phyloP scores from a whole-genome alignment of 1,139 yeast genomes.

The Zygosaccharomyces pseudobailii region DNA sequence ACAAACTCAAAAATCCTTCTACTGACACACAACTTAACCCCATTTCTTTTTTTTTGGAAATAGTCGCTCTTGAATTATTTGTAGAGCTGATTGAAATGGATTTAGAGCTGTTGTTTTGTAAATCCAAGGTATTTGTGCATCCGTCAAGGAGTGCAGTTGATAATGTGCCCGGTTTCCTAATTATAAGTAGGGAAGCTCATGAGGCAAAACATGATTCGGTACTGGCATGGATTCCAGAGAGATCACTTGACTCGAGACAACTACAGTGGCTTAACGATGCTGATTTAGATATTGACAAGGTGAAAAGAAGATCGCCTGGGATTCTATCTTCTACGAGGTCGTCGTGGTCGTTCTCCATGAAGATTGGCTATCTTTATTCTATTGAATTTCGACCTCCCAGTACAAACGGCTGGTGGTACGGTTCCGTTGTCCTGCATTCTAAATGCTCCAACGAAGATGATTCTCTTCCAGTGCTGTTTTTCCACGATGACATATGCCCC shows the following conservation, averaged over 20 bases:
- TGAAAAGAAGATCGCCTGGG: constrained; percentile 12
- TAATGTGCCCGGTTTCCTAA: constrained; percentile 71
- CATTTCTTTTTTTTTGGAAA: no score
- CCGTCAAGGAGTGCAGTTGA: constrained; percentile 70
- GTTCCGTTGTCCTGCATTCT: constrained; percentile 72
- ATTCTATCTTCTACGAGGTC: constrained; percentile 15
- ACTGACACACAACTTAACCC: not conserved
- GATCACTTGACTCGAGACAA: constrained; percentile 36
- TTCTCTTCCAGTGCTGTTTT: constrained; percentile 73
- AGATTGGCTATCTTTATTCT: constrained; percentile 48
- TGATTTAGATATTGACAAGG: constrained; percentile 12
- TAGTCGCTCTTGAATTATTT: not conserved
- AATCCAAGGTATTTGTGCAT: constrained; percentile 75
- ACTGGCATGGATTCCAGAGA: constrained; percentile 76
- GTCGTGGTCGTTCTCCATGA: constrained; percentile 23
- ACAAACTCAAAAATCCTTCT: not conserved
- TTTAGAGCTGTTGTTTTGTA: constrained; percentile 36
- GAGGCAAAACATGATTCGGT: constrained; percentile 53
- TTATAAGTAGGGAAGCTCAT: constrained; percentile 48
- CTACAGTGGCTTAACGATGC: constrained; percentile 17
- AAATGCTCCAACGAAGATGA: constrained; percentile 51
- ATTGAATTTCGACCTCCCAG: constrained; percentile 81
- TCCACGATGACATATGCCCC: constrained; percentile 84
- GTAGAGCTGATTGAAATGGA: not conserved
- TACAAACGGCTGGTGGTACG: constrained; percentile 80